Evolutionary conservation across 2,329 filamentous ascomycete species (phyloP), one percentile per base, ranked within the genome.

Genomic region (Fusarium illudens): DNA sequence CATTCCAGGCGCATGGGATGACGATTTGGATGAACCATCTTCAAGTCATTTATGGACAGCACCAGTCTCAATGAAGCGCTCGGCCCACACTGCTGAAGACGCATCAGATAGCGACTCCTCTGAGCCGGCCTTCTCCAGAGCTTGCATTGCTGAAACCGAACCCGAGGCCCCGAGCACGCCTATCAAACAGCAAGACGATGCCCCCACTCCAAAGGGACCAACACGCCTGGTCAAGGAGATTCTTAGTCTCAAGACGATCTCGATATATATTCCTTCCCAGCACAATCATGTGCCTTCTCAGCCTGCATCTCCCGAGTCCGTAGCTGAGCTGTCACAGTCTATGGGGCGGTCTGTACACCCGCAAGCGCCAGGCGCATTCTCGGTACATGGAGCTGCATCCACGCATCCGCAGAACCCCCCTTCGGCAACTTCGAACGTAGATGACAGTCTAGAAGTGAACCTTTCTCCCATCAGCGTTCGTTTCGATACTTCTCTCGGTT

Each of bases 331-430:
- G 7, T 71, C 73, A 8, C 72, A 76, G 30, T 75, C 77, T 13
- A 64, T 83, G 34, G 73, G 73, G 0, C 77, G 72, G 34, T 84
- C 83, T 2, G 64, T 80, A 11, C 81, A 81, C n/a, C 82, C 84
- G 0, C 82, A 88, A 70, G 74, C 89, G 4, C 88, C 88, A 2
- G 89, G 88, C 1, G 84, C 88, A 3, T 90, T 90, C 73, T 90
- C 88, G 0, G 78, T 86, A 3, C 77, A 84, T 39, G 68, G 66
- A 3, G 58, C 67, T 10, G 7, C 64, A 17, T 55, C 72, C 20
- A 46, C 57, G 17, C 46, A 37, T 20, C 39, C 64, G 34, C 30
- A 39, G 34, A 64, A 63, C 42, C 27, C 36, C 20, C 25, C 62
- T 33, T 5, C 36, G 34, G 13, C 42, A 22, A 42, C 33, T 17